Evolutionary conservation across 441 rosid genomes (phyloP).

Genomic region (Erodium chrysanthum): DNA sequence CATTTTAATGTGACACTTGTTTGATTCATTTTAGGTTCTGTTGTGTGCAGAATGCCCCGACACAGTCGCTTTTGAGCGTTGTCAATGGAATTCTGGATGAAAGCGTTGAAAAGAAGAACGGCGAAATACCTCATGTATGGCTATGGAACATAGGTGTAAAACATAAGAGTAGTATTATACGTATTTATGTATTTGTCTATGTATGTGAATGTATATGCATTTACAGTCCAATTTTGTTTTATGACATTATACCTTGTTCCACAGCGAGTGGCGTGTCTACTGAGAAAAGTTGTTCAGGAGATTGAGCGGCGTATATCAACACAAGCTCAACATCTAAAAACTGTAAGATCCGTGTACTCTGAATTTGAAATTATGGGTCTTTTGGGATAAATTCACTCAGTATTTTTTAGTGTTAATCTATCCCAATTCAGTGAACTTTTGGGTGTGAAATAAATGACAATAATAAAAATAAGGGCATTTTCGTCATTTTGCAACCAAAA

Average conservation of each 20-base stretch:
- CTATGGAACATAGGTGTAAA: conserved; percentile 17
- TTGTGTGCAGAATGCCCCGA: conserved; percentile 55
- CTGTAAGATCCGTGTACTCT: conserved; percentile 34
- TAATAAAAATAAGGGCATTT: too few species aligned
- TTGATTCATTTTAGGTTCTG: not conserved
- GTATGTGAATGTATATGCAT: not conserved
- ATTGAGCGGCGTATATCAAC: conserved; percentile 66
- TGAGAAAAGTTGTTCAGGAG: conserved; percentile 55
- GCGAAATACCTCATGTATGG: conserved; percentile 65
- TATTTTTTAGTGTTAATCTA: too few species aligned
- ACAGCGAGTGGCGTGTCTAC: conserved; percentile 45
- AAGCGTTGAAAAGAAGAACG: conserved; percentile 52
- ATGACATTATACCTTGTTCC: conserved; percentile 6
- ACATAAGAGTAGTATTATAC: conserved; percentile 1
- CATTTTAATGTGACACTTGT: not conserved
- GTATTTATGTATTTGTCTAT: not conserved
- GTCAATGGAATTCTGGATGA: conserved; percentile 61
- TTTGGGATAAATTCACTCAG: too few species aligned
- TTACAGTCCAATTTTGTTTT: not conserved
- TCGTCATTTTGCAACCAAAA: too few species aligned
- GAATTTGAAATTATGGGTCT: conserved; percentile 9
- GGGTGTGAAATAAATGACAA: too few species aligned
- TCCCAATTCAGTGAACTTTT: too few species aligned
- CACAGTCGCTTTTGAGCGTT: conserved; percentile 55
- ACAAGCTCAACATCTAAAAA: conserved; percentile 58